phyloP scores from a whole-genome alignment of 179 eudicot species.

The Sideroxylon spinosum region DNA sequence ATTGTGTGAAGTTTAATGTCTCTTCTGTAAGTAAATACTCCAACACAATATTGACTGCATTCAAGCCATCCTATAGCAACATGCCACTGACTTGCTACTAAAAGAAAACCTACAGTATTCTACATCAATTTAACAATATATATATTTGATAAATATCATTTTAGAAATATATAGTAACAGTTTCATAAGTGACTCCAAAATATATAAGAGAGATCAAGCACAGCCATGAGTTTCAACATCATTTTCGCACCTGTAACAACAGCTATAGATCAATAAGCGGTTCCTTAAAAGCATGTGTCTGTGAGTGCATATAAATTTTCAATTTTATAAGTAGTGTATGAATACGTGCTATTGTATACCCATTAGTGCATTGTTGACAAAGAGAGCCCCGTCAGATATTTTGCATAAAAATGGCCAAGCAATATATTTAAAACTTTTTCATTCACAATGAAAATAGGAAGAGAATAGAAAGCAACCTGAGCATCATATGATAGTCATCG shows the following conservation, averaged over 20 bases:
- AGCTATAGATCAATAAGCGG: neutral
- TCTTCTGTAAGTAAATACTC: neutral
- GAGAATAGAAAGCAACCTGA: constrained; percentile 32
- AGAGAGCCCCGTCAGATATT: neutral
- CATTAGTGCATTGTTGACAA: neutral
- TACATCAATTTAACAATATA: neutral
- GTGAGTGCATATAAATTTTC: neutral
- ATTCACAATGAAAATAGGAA: neutral
- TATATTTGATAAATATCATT: too few species aligned
- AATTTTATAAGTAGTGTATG: neutral
- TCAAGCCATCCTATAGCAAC: neutral
- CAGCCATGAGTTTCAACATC: neutral
- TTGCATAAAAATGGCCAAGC: neutral
- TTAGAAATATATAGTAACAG: too few species aligned
- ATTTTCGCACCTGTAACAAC: neutral
- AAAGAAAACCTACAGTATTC: neutral
- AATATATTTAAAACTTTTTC: neutral
- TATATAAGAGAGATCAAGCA: neutral
- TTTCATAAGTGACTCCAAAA: neutral
- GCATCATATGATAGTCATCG: constrained; percentile 66
- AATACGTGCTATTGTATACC: neutral
- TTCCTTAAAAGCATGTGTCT: neutral
- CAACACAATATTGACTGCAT: neutral
- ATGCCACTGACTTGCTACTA: neutral
- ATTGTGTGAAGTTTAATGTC: neutral